Evolutionary conservation across 495 filamentous ascomycete species (phyloP).

Genomic region (Aspergillus biplanus): DNA sequence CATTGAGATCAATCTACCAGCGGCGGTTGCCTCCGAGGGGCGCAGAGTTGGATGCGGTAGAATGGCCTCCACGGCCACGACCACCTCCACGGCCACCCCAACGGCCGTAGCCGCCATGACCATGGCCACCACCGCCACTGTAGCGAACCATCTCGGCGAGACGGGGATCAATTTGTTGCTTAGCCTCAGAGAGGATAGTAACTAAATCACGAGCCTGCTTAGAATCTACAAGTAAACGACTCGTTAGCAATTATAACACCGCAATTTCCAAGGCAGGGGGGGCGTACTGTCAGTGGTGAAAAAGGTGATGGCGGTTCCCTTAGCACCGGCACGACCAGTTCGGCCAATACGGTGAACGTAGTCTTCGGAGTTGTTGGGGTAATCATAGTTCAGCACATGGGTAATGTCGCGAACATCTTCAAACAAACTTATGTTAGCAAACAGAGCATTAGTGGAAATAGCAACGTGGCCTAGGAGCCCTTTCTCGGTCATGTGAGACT

Average conservation of each 20-base stretch:
- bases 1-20: constrained; percentile 51
- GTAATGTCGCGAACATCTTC: constrained; percentile 99
- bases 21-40: constrained; percentile 64
- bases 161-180: constrained; percentile 96
- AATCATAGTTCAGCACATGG: constrained; percentile 99
- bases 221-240: constrained; percentile 61
- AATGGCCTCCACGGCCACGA: constrained; percentile 54
- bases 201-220: constrained; percentile 98
- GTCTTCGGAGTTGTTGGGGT: constrained; percentile 99
- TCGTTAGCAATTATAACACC: constrained; percentile 32
- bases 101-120: constrained; percentile 66
- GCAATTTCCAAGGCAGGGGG: constrained; percentile 8
- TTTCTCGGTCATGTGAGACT: constrained; percentile 65
- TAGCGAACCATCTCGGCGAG: constrained; percentile 95
- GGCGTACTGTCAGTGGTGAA: constrained; percentile 98
- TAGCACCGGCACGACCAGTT: constrained; percentile 89
- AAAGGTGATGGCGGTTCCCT: constrained; percentile 87
- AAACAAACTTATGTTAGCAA: constrained; percentile 76
- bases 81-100: constrained; percentile 65
- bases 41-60: constrained; percentile 66
- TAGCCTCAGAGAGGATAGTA: constrained; percentile 88
- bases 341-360: constrained; percentile 97
- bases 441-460: constrained; percentile 50
- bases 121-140: constrained; percentile 81
- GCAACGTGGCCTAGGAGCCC: constrained; percentile 56